phyloP scores from a whole-genome alignment of 2,329 filamentous ascomycete species.

The Pseudogymnoascus sp. region DNA sequence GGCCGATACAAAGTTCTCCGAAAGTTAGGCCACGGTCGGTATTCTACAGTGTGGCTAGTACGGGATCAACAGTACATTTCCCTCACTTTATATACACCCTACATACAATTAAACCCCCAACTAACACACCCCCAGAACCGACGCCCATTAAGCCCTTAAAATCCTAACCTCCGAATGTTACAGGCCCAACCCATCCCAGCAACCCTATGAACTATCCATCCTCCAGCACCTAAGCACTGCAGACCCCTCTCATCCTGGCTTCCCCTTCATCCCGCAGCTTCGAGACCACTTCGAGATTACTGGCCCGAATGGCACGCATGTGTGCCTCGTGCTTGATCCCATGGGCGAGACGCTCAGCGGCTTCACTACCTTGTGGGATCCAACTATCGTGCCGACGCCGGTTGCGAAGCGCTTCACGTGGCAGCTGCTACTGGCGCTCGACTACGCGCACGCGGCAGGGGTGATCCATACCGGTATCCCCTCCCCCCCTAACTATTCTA shows the following conservation, averaged over 20 bases:
- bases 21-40: neutral
- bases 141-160: constrained; percentile 13
- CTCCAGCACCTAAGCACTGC: constrained; percentile 15
- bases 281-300: constrained; percentile 21
- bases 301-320: constrained; percentile 22
- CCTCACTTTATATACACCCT: neutral
- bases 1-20: neutral
- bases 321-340: constrained; percentile 24
- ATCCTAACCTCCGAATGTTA: constrained; percentile 19
- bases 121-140: neutral
- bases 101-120: neutral
- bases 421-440: constrained; percentile 23
- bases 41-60: constrained; percentile 2
- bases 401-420: constrained; percentile 21
- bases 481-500: neutral
- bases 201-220: constrained; percentile 20
- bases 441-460: constrained; percentile 22
- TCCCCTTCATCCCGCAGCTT: constrained; percentile 20
- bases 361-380: constrained; percentile 16
- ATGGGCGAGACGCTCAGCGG: constrained; percentile 22
- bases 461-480: constrained; percentile 22
- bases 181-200: constrained; percentile 8
- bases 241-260: constrained; percentile 15
- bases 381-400: constrained; percentile 17
- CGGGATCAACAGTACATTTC: neutral